Conservation (phyloP, 2,329 filamentous ascomycete species). For the Stemphylium lycopersici region DNA sequence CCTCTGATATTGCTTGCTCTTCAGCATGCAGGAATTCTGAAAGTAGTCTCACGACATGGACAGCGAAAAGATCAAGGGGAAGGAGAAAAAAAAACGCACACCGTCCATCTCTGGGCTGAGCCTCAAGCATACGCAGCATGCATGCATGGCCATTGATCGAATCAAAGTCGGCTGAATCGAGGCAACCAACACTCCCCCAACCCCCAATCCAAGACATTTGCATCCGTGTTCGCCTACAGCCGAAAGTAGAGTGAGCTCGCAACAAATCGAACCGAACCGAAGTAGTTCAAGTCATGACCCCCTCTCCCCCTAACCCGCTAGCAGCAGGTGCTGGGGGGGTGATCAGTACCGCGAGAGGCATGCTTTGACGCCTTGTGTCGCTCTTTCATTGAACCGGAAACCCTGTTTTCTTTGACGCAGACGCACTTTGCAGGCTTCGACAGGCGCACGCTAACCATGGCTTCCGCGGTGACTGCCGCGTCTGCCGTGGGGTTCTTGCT, state of each 20-base stretch:
- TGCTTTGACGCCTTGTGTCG: background rate
- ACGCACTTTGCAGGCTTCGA: background rate
- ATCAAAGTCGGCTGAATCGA: too few relatives aligned
- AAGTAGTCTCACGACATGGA: background rate
- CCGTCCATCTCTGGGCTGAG: background rate
- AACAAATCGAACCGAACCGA: background rate
- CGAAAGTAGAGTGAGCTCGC: background rate
- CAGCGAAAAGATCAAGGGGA: too few relatives aligned
- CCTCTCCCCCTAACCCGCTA: background rate
- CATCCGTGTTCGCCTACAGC: background rate
- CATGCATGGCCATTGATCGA: background rate
- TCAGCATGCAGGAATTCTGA: background rate
- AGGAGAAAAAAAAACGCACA: background rate
- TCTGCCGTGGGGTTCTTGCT: background rate
- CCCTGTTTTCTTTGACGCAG: background rate
- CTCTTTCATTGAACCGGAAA: background rate
- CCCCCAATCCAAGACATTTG: too few relatives aligned
- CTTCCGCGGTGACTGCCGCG: slow-evolving; percentile 1
- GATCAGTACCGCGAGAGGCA: background rate
- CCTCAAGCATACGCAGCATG: background rate
- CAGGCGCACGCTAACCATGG: background rate
- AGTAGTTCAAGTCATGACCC: background rate
- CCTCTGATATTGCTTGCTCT: background rate
- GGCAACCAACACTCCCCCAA: too few relatives aligned
- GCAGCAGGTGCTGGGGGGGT: background rate